Percentiles rank a stretch among this genome's conserved stretches.
phyloP scores from a whole-genome alignment of 805 yeast species.

The Candida sakaeoensis region DNA sequence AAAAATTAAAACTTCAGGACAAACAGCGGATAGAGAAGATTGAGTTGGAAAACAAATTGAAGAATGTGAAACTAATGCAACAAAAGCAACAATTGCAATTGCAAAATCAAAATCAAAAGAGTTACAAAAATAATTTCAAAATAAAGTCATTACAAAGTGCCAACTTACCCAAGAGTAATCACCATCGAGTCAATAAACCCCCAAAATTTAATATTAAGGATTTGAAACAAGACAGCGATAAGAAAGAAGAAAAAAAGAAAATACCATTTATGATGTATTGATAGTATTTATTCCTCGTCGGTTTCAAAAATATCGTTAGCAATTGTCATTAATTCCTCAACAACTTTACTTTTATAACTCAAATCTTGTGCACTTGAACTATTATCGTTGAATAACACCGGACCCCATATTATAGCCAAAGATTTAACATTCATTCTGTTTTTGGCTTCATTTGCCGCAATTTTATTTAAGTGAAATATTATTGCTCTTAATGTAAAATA shows the following conservation, averaged over 20 bases:
- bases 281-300: slow-evolving; percentile 20
- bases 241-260: slow-evolving; percentile 7
- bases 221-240: not conserved
- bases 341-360: slow-evolving; percentile 69
- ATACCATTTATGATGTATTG: slow-evolving; percentile 19
- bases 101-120: slow-evolving; percentile 10
- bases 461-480: slow-evolving; percentile 78
- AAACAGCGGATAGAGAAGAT: slow-evolving; percentile 9
- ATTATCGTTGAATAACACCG: slow-evolving; percentile 70
- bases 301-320: slow-evolving; percentile 69
- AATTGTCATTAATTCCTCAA: slow-evolving; percentile 80
- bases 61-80: slow-evolving; percentile 9
- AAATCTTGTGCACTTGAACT: slow-evolving; percentile 67
- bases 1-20: slow-evolving; percentile 12
- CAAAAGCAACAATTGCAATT: slow-evolving; percentile 10
- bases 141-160: slow-evolving; percentile 18
- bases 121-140: slow-evolving; percentile 26
- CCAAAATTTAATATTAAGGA: slow-evolving; percentile 27
- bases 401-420: slow-evolving; percentile 93
- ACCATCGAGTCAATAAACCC: slow-evolving; percentile 25
- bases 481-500: slow-evolving; percentile 86
- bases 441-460: slow-evolving; percentile 55
- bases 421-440: slow-evolving; percentile 83
- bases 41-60: slow-evolving; percentile 10
- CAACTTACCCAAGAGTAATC: slow-evolving; percentile 5